Conservation (phyloP, 2,329 filamentous ascomycete species). For the Fusarium camptoceras region DNA sequence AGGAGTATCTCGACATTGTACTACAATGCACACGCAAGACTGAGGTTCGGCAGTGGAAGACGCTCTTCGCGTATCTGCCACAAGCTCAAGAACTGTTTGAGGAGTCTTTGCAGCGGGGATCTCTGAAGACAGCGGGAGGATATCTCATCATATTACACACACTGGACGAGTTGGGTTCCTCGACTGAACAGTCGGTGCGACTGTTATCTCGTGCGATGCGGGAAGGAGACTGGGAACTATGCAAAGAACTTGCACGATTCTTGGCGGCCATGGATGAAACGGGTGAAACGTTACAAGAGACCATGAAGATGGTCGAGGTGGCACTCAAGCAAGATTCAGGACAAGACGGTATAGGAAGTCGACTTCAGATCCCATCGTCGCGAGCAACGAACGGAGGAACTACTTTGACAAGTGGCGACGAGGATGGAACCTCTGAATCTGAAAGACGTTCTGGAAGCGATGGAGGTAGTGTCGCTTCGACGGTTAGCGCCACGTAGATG, state of each 20-base stretch:
- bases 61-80: constrained; percentile 90
- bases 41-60: constrained; percentile 93
- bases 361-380: constrained; percentile 50
- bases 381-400: constrained; percentile 49
- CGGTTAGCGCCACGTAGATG: constrained; percentile 44
- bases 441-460: constrained; percentile 55
- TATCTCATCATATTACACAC: constrained; percentile 97
- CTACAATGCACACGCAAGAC: constrained; percentile 98
- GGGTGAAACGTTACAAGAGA: constrained; percentile 80
- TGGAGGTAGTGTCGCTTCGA: constrained; percentile 53
- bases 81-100: constrained; percentile 94
- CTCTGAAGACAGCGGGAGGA: constrained; percentile 93
- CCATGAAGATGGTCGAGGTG: constrained; percentile 71
- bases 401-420: constrained; percentile 48
- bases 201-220: constrained; percentile 83
- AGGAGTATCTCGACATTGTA: constrained; percentile 91
- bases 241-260: constrained; percentile 95
- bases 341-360: constrained; percentile 45
- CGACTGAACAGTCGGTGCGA: constrained; percentile 81
- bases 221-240: constrained; percentile 93
- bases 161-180: constrained; percentile 74
- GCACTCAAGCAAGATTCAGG: constrained; percentile 48
- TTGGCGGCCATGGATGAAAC: constrained; percentile 90
- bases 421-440: constrained; percentile 52
- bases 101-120: constrained; percentile 85